These are phyloP conservation scores for Nitzschia sp. DNA, from an alignment of 108 stramenopile species.

Conservation along the genomic window DNA sequence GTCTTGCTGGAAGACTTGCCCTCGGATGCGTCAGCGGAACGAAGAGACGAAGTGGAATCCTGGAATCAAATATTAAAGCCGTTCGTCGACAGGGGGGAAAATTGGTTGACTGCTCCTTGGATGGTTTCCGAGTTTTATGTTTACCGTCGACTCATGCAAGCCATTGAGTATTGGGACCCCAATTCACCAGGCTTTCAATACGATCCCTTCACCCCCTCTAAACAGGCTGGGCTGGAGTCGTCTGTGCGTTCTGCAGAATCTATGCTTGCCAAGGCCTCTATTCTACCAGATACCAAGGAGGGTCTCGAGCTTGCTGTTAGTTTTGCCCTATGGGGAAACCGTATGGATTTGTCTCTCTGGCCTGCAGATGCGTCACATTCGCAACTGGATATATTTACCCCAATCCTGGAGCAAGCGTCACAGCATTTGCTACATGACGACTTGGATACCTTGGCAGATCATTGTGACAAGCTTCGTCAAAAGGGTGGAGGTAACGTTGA, in stretches of 20 bases:
- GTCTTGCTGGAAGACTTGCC: constrained; percentile 57
- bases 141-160: constrained; percentile 84
- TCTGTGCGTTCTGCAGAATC: constrained; percentile 62
- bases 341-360: constrained; percentile 95
- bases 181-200: constrained; percentile 66
- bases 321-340: constrained; percentile 94
- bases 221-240: constrained; percentile 69
- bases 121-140: constrained; percentile 94
- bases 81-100: constrained; percentile 59
- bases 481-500: constrained; percentile 82
- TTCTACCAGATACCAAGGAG: constrained; percentile 49
- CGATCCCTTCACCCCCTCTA: constrained; percentile 87
- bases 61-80: constrained; percentile 83
- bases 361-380: constrained; percentile 75
- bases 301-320: constrained; percentile 61
- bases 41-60: constrained; percentile 45
- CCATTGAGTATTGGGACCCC: constrained; percentile 78
- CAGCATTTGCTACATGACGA: constrained; percentile 92
- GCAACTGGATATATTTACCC: constrained; percentile 67
- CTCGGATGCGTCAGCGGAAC: constrained; percentile 42
- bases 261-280: constrained; percentile 61
- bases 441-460: constrained; percentile 50
- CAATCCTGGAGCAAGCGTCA: constrained; percentile 66
- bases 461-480: constrained; percentile 52
- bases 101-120: constrained; percentile 96